A percentile compares a stretch with the other conserved stretches of the same genome.
Conservation (phyloP, 768 basidiomycete species). For the Guyanaporus albipodus region DNA sequence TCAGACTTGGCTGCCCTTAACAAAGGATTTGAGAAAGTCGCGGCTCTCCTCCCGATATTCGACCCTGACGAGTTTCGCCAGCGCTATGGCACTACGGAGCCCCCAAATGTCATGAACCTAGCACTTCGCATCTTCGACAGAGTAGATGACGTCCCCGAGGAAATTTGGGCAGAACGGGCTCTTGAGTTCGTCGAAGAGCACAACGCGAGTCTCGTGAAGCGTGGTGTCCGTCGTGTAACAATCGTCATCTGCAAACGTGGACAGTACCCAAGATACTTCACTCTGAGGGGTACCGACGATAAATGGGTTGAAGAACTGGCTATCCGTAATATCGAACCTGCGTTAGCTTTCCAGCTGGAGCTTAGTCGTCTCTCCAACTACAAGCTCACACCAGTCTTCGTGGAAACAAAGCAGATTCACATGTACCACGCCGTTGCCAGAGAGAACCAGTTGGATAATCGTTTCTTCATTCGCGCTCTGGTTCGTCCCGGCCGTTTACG, state of each 20-base stretch:
- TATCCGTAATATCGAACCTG: constrained; percentile 97
- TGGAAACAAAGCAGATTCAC: constrained; percentile 96
- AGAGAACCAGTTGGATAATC: constrained; percentile 95
- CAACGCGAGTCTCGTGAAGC: constrained; percentile 54
- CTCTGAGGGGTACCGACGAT: constrained; percentile 69
- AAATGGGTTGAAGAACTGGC: constrained; percentile 92
- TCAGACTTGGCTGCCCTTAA: constrained; percentile 64
- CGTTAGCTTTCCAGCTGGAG: constrained; percentile 96
- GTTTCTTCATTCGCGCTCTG: constrained; percentile 97
- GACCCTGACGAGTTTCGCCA: constrained; percentile 67
- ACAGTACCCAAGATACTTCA: constrained; percentile 93
- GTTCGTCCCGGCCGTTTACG: constrained; percentile 93
- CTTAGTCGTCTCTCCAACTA: constrained; percentile 95
- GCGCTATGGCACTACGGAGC: constrained; percentile 70
- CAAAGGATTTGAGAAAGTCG: constrained; percentile 72
- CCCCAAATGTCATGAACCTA: constrained; percentile 92
- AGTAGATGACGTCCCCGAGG: constrained; percentile 74
- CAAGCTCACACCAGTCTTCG: constrained; percentile 93
- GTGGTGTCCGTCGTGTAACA: constrained; percentile 89
- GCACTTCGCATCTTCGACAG: constrained; percentile 85
- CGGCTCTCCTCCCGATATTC: constrained; percentile 68
- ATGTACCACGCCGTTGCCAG: constrained; percentile 94
- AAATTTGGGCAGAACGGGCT: constrained; percentile 72
- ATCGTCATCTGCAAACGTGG: constrained; percentile 88
- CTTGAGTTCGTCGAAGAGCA: constrained; percentile 68